Conservation (phyloP, 176 grass and related monocot species). For the Thalia dealbata region DNA sequence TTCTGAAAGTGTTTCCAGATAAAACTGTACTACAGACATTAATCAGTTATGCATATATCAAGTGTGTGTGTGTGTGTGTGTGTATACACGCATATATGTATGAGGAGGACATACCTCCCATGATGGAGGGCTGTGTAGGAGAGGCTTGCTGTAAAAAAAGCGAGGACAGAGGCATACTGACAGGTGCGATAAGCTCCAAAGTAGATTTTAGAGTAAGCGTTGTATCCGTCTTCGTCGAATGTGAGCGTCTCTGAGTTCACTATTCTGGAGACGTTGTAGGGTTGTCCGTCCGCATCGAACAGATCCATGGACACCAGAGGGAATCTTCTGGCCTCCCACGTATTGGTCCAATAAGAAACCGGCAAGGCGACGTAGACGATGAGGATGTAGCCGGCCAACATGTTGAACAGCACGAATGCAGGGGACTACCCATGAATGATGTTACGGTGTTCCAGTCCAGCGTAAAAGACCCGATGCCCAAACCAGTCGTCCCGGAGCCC, state of each 20-base stretch:
- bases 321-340: slow-evolving; percentile 24
- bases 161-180: neutral
- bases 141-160: neutral
- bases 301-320: slow-evolving; percentile 16
- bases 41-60: neutral
- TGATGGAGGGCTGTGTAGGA: neutral
- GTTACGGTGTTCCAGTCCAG: neutral
- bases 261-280: neutral
- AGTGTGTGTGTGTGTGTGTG: neutral
- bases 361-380: neutral
- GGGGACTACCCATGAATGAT: neutral
- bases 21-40: neutral
- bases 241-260: neutral
- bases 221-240: neutral
- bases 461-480: neutral
- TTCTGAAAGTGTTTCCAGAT: neutral
- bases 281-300: neutral
- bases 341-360: slow-evolving; percentile 21
- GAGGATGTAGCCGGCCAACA: neutral
- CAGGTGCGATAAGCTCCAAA: neutral
- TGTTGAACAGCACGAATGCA: neutral
- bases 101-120: slow-evolving; percentile 4
- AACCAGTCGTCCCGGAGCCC: slow-evolving; percentile 8
- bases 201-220: neutral
- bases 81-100: neutral